Conservation (phyloP, 345 rosid species). For the Camelina sativa region DNA sequence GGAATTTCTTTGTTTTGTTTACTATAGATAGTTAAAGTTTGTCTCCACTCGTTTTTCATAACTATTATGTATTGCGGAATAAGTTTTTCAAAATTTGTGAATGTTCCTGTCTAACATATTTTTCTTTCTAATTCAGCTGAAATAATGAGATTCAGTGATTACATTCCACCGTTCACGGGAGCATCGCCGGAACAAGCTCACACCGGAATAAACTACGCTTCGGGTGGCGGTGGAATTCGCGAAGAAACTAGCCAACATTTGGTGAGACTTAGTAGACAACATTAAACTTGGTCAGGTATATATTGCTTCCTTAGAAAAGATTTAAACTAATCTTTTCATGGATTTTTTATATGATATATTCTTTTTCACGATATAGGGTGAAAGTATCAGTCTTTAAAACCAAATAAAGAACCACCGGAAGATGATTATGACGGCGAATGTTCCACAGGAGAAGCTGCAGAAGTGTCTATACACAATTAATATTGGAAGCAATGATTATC, state of each 20-base stretch:
- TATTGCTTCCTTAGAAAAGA: neutral
- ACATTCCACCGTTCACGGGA: conserved; percentile 51
- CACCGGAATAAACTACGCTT: conserved; percentile 69
- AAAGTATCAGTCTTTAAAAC: conserved; percentile 37
- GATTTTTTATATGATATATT: neutral
- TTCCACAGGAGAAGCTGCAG: conserved; percentile 38
- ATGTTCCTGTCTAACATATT: neutral
- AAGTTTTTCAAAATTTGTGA: neutral
- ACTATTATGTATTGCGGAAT: neutral
- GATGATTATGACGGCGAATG: conserved; percentile 35
- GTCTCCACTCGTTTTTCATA: neutral
- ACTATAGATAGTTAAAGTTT: neutral
- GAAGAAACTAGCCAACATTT: conserved; percentile 57
- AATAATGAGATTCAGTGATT: conserved; percentile 46
- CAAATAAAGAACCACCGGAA: conserved; percentile 51
- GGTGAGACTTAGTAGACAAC: conserved; percentile 45
- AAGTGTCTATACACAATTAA: conserved; percentile 56
- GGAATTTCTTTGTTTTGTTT: neutral
- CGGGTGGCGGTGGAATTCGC: conserved; percentile 64
- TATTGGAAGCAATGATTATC: conserved; percentile 60
- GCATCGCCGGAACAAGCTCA: conserved; percentile 34
- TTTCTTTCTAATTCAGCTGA: conserved; percentile 47
- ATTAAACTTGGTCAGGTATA: neutral
- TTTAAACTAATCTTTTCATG: neutral
- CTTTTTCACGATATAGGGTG: conserved; percentile 48